Percentiles rank a stretch among this genome's conserved stretches.
Conservation (phyloP, 176 grass and related monocot species). For the Oryza rufipogon region DNA sequence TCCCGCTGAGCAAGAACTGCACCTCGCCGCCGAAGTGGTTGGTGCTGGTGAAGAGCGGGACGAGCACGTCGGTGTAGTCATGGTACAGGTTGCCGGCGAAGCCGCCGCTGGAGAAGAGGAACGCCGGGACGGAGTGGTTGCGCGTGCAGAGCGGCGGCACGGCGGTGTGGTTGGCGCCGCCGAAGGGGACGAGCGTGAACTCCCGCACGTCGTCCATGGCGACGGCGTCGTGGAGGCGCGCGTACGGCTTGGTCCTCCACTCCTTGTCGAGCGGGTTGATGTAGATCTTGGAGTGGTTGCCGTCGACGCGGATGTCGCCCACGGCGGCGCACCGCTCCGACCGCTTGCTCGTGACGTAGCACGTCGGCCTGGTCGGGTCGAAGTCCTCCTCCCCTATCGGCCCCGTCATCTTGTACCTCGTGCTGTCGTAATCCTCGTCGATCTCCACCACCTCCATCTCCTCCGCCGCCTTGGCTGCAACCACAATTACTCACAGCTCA, state of each 20-base stretch:
- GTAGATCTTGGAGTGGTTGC: constrained; percentile 66
- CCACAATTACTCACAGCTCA: neutral
- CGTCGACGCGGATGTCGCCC: constrained; percentile 70
- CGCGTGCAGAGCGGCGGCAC: constrained; percentile 66
- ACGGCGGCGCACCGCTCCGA: constrained; percentile 60
- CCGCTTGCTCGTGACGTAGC: constrained; percentile 51
- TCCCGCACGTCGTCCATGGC: constrained; percentile 72
- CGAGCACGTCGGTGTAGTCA: constrained; percentile 84
- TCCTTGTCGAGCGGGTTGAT: constrained; percentile 50
- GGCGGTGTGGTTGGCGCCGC: constrained; percentile 5
- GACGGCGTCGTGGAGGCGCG: constrained; percentile 64
- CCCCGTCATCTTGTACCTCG: constrained; percentile 36
- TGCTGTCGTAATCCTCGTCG: constrained; percentile 67
- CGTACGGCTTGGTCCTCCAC: constrained; percentile 81
- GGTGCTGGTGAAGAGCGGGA: constrained; percentile 73
- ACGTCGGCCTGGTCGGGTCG: constrained; percentile 48
- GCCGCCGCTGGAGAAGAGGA: constrained; percentile 85
- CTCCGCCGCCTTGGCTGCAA: constrained; percentile 44
- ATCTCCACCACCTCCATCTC: constrained; percentile 45
- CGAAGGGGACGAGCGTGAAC: constrained; percentile 68
- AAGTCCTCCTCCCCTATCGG: constrained; percentile 56
- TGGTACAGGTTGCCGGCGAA: constrained; percentile 95
- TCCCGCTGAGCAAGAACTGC: constrained; percentile 54
- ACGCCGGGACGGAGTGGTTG: constrained; percentile 67
- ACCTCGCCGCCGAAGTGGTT: constrained; percentile 75